Evolutionary conservation across 805 yeast species (phyloP), one percentile per base, ranked within the genome.

Genomic region (Starmera dryadoides): DNA sequence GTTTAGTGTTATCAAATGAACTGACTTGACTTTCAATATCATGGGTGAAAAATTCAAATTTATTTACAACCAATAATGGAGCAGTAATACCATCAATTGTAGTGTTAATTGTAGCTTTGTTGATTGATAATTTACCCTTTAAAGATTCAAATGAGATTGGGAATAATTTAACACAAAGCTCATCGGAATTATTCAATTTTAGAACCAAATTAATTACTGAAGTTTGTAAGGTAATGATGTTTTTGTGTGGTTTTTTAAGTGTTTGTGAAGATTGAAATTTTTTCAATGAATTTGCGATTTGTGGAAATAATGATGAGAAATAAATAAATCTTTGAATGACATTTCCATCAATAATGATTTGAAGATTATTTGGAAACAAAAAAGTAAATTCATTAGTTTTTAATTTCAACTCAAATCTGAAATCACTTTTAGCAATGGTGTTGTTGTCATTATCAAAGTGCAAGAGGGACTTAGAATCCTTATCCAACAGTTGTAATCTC

Each of bases 381-480:
- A 69, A 22, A 0, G 77, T 71, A 16, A 64, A 53, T 31, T 69
- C 69, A 12, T 52, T 48, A 0, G 53, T 40, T 10, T 47, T 52
- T 8, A 52, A 42, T 35, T 68, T 64, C 18, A 68, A 41, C 49
- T 79, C 84, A 51, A 79, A 74, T 26, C 80, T 51, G 2, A 79
- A 35, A 46, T 79, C 86, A 6, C 73, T 70, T 31, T 66, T 68
- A 1, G 48, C 42, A n/a, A n/a, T 14, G 15, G 15, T 12, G 19
- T 32, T 25, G 8, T 53, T 33, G 20, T 50, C 44, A n/a, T 54
- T 50, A 20, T 50, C 54, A 41, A 73, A 62, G 23, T 42, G 37
- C 4, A 50, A 49, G 21, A 57, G 37, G 6, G 43, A n/a, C 1
- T 42, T 36, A 11, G 56, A 50, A 19, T 53, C 42, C 18, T 42